Conservation (phyloP, 139 green algal species). For the Volvox africanus region DNA sequence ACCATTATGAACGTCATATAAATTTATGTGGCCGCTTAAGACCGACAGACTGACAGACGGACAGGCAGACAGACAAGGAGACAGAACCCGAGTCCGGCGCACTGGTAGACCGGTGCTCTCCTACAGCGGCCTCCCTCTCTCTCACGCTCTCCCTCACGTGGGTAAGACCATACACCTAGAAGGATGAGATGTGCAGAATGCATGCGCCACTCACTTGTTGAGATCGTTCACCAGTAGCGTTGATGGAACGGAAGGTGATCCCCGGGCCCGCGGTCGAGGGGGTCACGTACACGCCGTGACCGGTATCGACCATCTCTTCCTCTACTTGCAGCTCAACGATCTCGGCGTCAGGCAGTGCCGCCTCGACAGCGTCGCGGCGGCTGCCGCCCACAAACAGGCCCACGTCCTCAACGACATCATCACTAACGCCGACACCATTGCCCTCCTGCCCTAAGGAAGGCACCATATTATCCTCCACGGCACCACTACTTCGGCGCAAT, state of each 20-base stretch:
- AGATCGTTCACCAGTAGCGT: neutral
- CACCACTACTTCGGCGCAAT: neutral
- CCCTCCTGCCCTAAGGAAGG: neutral
- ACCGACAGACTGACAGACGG: neutral
- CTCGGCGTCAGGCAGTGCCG: neutral
- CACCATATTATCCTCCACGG: neutral
- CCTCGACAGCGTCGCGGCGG: neutral
- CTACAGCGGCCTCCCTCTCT: too few relatives aligned
- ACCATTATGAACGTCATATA: too few relatives aligned
- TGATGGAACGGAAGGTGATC: neutral
- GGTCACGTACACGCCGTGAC: neutral
- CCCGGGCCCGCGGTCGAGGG: neutral
- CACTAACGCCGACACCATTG: neutral
- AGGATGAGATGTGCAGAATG: too few relatives aligned
- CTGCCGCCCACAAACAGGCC: neutral
- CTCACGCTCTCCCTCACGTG: too few relatives aligned
- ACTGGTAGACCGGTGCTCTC: too few relatives aligned
- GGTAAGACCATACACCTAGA: too few relatives aligned
- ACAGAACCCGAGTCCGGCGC: too few relatives aligned
- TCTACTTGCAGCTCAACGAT: neutral
- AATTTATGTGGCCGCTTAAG: neutral
- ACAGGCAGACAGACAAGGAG: too few relatives aligned
- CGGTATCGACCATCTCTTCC: neutral
- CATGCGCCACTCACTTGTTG: neutral
- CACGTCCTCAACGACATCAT: neutral